Percentiles rank a stretch among this genome's conserved stretches.
These are phyloP conservation scores for Samsoniella hepiali DNA, from an alignment of 2,329 filamentous ascomycete species.

Conservation along the genomic window DNA sequence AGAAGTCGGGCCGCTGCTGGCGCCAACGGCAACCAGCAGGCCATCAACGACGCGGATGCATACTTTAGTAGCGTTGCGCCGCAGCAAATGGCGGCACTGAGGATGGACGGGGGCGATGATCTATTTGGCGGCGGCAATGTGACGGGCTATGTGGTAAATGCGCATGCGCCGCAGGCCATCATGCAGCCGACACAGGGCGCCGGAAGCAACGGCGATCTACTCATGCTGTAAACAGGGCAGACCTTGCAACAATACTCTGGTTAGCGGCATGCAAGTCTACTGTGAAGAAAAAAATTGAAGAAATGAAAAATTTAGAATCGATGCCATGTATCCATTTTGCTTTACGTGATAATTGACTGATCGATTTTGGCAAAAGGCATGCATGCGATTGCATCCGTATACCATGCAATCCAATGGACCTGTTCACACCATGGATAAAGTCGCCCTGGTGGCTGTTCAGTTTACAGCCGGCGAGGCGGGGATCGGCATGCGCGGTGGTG, in stretches of 20 bases:
- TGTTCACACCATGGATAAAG: background rate
- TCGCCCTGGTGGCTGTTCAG: background rate
- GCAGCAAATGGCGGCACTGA: constrained; percentile 70
- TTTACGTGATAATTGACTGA: background rate
- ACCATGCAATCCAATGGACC: background rate
- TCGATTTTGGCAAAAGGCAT: no score
- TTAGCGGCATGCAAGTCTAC: background rate
- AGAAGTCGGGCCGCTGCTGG: constrained; percentile 32
- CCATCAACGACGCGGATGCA: constrained; percentile 79
- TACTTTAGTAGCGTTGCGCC: constrained; percentile 81
- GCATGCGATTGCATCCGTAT: background rate
- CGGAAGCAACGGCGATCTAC: constrained; percentile 66
- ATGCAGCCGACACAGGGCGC: constrained; percentile 66
- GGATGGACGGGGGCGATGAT: constrained; percentile 60
- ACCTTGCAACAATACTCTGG: background rate
- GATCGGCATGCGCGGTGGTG: constrained; percentile 1
- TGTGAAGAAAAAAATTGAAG: background rate
- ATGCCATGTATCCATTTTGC: background rate
- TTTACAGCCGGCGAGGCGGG: background rate
- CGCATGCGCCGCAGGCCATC: constrained; percentile 73
- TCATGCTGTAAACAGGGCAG: constrained; percentile 54
- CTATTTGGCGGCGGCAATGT: constrained; percentile 57
- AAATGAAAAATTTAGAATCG: background rate
- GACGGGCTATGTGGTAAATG: constrained; percentile 71
- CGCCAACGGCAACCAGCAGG: constrained; percentile 54